A percentile compares a stretch with the other conserved stretches of the same genome.
These are phyloP conservation scores for Piloderma croceum DNA, from an alignment of 768 basidiomycete genomes.

Conservation along the genomic window DNA sequence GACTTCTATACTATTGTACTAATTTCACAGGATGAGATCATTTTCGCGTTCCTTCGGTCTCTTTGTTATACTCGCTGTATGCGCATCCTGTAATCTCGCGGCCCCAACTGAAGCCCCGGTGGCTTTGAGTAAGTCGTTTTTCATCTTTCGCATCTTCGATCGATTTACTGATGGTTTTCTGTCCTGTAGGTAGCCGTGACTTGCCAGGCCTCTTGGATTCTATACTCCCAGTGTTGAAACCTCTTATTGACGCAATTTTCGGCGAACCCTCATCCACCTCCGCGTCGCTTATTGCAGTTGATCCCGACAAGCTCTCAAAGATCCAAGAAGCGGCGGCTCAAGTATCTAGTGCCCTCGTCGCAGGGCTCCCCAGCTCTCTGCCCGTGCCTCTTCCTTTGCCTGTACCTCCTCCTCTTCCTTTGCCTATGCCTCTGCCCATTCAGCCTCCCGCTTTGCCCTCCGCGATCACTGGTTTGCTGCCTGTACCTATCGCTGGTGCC, in stretches of 20 bases:
- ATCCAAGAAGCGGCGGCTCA: neutral
- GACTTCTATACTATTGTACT: no score
- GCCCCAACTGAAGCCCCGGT: no score
- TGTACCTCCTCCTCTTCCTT: constrained; percentile 1
- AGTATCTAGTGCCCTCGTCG: neutral
- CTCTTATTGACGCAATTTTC: neutral
- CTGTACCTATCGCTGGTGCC: neutral
- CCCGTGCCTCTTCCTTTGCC: neutral
- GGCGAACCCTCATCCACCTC: neutral
- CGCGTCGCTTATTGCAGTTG: neutral
- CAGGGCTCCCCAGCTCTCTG: constrained; percentile 4
- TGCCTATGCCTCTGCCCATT: no score
- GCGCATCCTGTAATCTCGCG: no score
- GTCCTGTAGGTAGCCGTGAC: neutral
- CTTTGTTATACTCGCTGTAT: no score
- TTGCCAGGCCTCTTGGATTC: neutral
- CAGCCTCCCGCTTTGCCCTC: no score
- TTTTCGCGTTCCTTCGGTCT: no score
- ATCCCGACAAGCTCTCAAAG: neutral
- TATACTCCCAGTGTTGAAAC: neutral
- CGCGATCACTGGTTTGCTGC: neutral
- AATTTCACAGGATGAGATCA: no score
- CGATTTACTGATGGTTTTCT: neutral
- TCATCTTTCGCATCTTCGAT: neutral
- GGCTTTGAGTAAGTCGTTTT: no score